Evolutionary conservation across 148 eudicot genomes (phyloP).

Genomic region (Spergularia bocconei): DNA sequence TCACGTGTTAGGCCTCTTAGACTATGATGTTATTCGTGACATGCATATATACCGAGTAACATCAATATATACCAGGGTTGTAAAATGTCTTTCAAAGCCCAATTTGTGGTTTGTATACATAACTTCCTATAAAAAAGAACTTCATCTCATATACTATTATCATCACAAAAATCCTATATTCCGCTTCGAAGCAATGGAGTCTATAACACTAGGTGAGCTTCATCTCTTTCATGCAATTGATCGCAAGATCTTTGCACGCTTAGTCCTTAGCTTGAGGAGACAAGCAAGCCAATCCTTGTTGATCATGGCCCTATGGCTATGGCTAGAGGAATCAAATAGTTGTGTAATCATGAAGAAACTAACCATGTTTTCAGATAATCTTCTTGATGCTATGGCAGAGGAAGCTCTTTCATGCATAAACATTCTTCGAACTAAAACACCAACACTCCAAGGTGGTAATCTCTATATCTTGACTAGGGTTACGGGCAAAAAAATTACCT

Average conservation of each 20-base stretch:
- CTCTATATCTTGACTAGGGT: constrained; percentile 20
- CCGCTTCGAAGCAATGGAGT: constrained; percentile 11
- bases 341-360: constrained; percentile 16
- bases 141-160: too few relatives aligned
- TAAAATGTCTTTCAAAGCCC: too few relatives aligned
- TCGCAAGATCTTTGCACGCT: constrained; percentile 21
- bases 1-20: not conserved
- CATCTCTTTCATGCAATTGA: constrained; percentile 25
- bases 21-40: not conserved
- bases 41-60: not conserved
- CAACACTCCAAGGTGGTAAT: constrained; percentile 20
- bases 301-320: constrained; percentile 35
- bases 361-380: not conserved
- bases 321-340: constrained; percentile 29
- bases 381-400: constrained; percentile 31
- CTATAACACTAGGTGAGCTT: constrained; percentile 36
- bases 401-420: constrained; percentile 33
- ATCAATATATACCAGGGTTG: not conserved
- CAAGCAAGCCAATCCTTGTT: constrained; percentile 30
- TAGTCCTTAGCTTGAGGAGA: constrained; percentile 24
- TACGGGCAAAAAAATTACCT: constrained; percentile 19
- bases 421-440: constrained; percentile 19
- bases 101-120: too few relatives aligned
- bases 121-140: too few relatives aligned
- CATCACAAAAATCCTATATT: not conserved